Evolutionary conservation across 495 filamentous ascomycete genomes (phyloP), one percentile per base, ranked within the genome.

Genomic region (Amorphotheca resinae): DNA sequence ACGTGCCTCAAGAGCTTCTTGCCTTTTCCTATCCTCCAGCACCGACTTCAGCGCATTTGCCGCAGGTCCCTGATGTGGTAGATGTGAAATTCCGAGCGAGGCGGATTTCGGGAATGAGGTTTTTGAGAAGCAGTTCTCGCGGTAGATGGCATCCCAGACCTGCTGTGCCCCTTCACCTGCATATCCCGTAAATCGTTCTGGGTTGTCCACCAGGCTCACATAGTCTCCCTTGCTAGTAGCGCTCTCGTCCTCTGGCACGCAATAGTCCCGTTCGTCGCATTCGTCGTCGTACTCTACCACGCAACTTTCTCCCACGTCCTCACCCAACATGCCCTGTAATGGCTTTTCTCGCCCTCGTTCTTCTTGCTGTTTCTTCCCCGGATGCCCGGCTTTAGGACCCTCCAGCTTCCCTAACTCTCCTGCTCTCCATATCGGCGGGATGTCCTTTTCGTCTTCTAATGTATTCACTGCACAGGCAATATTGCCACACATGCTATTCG

Each of bases 401-500:
- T 93, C 84, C 3, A 98, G 67, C 63, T 93, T 95, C 47, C 87
- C 84, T 31, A 98, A 69, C 64, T 95, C 86, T 62, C 87, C 79
- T 17, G 86, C 80, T 22, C 91, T 77, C 91, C 91, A 98, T 55
- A 88, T 82, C 34, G 67, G 62, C 15, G 93, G 91, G 41, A 98
- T 87, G 48, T 95, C 87, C 41, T 91, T 80, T 63, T 96, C 87
- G 46, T 89, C 84, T 36, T 95, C 91, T 48, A 96, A 72, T 9
- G 91, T 98, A 57, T 89, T 86, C n/a, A 98, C 91, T 21, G 89
- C 82, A 57, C 91, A 98, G 6, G 89, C 91, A 45, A 94, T 89
- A 61, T 98, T 98, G 38, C 88, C 91, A 61, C 91, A 98, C 74
- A 95, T 87, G 61, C 83, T 83, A 66, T 80, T 84, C 37, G 86